phyloP scores from a whole-genome alignment of 2,329 filamentous ascomycete genomes.

The Escovopsis sp. region DNA sequence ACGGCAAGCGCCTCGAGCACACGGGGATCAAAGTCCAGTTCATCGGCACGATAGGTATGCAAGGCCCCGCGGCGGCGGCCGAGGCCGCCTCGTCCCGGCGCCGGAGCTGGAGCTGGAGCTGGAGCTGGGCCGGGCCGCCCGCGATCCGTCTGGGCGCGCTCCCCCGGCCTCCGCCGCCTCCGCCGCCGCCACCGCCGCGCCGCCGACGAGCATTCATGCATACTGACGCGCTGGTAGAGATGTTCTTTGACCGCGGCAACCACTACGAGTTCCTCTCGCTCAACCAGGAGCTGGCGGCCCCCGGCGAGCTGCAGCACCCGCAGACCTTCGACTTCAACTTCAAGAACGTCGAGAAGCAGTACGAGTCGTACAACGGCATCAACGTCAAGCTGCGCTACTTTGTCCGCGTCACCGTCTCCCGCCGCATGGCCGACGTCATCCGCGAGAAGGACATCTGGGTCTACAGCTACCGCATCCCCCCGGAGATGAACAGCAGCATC shows the following conservation, averaged over 20 bases:
- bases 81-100: background rate
- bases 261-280: slow-evolving; percentile 98
- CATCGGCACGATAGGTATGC: slow-evolving; percentile 84
- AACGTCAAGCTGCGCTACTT: slow-evolving; percentile 99
- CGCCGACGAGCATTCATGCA: background rate
- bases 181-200: too few relatives aligned
- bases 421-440: slow-evolving; percentile 94
- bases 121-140: slow-evolving; percentile 2
- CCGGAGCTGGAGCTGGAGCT: background rate
- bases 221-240: slow-evolving; percentile 44
- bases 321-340: slow-evolving; percentile 99
- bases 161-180: too few relatives aligned
- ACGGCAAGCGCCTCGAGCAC: slow-evolving; percentile 94
- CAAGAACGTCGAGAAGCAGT: slow-evolving; percentile 99
- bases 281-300: slow-evolving; percentile 90
- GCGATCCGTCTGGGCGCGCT: slow-evolving; percentile 3
- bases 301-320: slow-evolving; percentile 94
- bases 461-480: slow-evolving; percentile 94
- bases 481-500: slow-evolving; percentile 95
- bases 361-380: slow-evolving; percentile 99
- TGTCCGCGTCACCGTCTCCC: slow-evolving; percentile 87
- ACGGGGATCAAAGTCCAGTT: slow-evolving; percentile 99
- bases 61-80: slow-evolving; percentile 1
- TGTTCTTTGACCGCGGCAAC: slow-evolving; percentile 99
- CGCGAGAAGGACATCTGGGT: slow-evolving; percentile 99